Conservation (phyloP, 257 asterid species). For the Gentiana straminea region DNA sequence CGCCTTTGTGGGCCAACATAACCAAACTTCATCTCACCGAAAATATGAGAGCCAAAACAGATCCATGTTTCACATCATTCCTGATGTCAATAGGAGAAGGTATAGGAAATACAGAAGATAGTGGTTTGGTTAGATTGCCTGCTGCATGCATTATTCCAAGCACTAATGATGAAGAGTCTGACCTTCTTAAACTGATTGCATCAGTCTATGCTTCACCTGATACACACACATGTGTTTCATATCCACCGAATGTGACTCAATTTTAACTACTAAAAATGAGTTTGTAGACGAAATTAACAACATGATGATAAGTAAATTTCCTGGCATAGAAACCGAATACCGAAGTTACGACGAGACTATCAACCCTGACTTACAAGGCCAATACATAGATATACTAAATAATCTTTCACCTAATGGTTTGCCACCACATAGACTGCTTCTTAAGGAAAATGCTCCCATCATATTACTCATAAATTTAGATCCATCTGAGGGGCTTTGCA, state of each 20-base stretch:
- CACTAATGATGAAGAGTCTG: not conserved
- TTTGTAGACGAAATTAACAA: not conserved
- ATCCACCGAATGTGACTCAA: not conserved
- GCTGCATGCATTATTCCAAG: not conserved
- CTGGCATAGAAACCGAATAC: not conserved
- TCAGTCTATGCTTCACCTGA: not conserved
- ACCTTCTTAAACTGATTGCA: not conserved
- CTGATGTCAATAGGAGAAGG: not conserved
- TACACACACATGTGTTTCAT: not conserved
- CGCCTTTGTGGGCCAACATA: not conserved
- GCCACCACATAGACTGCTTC: not conserved
- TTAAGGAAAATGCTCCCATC: not conserved
- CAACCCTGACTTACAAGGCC: not conserved
- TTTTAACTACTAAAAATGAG: constrained; percentile 1
- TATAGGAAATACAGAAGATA: not conserved
- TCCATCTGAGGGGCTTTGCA: not conserved
- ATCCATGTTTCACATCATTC: not conserved
- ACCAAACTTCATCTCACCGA: not conserved
- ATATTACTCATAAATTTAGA: not conserved
- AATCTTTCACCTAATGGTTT: not conserved
- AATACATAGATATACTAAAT: not conserved
- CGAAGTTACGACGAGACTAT: not conserved
- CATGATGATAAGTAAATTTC: not conserved
- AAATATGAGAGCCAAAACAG: not conserved
- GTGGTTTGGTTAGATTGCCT: too few relatives aligned